Evolutionary conservation across 1,139 yeast genomes (phyloP), one percentile per base, ranked within the genome.

Genomic region (Entelexis sorbosivorans): DNA sequence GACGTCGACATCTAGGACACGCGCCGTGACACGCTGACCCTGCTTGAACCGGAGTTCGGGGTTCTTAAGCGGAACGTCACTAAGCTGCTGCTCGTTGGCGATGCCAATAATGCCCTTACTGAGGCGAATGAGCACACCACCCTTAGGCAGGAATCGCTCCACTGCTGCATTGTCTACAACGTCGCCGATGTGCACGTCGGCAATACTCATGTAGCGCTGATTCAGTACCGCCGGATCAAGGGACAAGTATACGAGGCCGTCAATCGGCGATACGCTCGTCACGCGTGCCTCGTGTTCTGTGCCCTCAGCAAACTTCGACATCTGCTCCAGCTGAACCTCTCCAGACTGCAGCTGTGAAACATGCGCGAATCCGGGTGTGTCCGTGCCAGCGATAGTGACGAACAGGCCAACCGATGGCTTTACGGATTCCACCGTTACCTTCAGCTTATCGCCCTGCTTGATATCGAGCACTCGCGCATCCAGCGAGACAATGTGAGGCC

Each of bases 41-140:
- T 78, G 78, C 66, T 85, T 86, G 73, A 81, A 91, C 64, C 88
- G 86, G 70, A 91, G 78, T 67, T 91, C 97, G 6, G 98, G 98
- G 63, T 88, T 82, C 8, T 81, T 79, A 57, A 91, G 73, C 63
- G 80, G 82, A 55, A 84, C 76, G 66, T 91, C 99, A 59, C 95
- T 82, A 67, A 91, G 78, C 61, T 89, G 96, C 38, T 72, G 64
- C 31, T 79, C 73, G 20, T 88, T 84, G 32, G 86, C 97, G 58
- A 76, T 70, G 3, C 88, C 98, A 51, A 76, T 80, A 59, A 86
- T 82, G 3, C 74, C 76, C 47, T 79, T 81, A 53, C 79, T 77
- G 14, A 87, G 63, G 60, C 77, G 79, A 38, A 91, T 74, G 43
- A 77, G 66, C 33, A 91, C 74, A 22, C 96, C 96, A n/a, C 72